These are phyloP conservation scores for Serendipita indica DNA, from an alignment of 768 basidiomycete species.

Conservation along the genomic window DNA sequence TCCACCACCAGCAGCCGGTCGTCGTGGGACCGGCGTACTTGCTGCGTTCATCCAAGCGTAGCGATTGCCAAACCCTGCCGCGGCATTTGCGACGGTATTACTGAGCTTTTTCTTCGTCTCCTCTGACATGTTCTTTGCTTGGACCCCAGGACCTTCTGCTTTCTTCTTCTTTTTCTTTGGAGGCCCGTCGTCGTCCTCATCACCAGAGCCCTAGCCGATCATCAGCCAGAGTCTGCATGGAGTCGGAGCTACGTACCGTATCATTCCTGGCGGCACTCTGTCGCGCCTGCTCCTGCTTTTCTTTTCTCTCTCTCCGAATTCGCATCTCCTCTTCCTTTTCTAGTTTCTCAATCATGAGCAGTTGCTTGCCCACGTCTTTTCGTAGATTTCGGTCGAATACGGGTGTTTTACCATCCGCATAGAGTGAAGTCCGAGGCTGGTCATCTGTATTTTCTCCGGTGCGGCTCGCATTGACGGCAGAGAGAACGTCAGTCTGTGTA, in stretches of 20 bases:
- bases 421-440: neutral
- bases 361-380: slow-evolving; percentile 67
- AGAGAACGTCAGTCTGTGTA: slow-evolving; percentile 45
- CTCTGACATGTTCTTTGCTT: slow-evolving; percentile 79
- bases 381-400: slow-evolving; percentile 74
- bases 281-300: slow-evolving; percentile 52
- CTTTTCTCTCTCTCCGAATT: slow-evolving; percentile 61
- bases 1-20: neutral
- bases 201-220: too few species aligned
- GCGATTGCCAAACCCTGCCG: slow-evolving; percentile 61
- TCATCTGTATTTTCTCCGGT: slow-evolving; percentile 18
- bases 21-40: slow-evolving; percentile 19
- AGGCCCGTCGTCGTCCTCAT: slow-evolving; percentile 21
- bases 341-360: slow-evolving; percentile 55
- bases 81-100: slow-evolving; percentile 76
- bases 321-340: slow-evolving; percentile 76
- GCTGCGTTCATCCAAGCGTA: slow-evolving; percentile 79
- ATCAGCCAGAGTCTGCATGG: slow-evolving; percentile 28
- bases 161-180: slow-evolving; percentile 69
- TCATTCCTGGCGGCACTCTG: slow-evolving; percentile 29
- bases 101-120: slow-evolving; percentile 86
- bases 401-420: slow-evolving; percentile 27
- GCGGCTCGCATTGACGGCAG: slow-evolving; percentile 50
- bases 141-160: slow-evolving; percentile 70
- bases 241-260: slow-evolving; percentile 22